These are phyloP conservation scores for Dryas octopetala DNA, from an alignment of 306 rosid species.

Conservation along the genomic window DNA sequence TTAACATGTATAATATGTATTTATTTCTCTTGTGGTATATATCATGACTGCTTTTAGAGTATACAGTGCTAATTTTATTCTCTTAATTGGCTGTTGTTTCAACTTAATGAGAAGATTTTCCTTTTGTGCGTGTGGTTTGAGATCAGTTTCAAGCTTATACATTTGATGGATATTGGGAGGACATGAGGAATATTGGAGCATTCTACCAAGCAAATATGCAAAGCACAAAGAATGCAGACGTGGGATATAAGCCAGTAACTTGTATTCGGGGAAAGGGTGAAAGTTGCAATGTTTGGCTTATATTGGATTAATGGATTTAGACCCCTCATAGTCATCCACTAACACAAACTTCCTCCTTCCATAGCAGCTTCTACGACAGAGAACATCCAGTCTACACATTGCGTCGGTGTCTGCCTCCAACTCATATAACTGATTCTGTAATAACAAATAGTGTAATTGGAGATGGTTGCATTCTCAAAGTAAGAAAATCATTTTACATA, in stretches of 20 bases:
- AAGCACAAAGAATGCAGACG: conserved; percentile 25
- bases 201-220: conserved; percentile 46
- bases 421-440: conserved; percentile 24
- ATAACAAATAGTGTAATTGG: conserved; percentile 42
- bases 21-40: neutral
- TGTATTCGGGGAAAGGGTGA: conserved; percentile 10
- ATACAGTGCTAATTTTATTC: no score
- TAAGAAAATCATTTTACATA: conserved; percentile 20
- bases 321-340: conserved; percentile 1
- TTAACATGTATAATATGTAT: neutral
- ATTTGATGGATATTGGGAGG: conserved; percentile 45
- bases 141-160: conserved; percentile 31
- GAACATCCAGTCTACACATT: conserved; percentile 34
- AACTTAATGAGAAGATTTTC: no score
- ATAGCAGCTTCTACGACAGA: conserved; percentile 32
- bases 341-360: conserved; percentile 17
- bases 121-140: neutral
- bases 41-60: no score
- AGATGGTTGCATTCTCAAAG: conserved; percentile 46
- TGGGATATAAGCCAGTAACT: conserved; percentile 30
- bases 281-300: neutral
- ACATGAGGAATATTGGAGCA: conserved; percentile 41
- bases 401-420: conserved; percentile 42
- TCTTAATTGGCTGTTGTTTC: no score
- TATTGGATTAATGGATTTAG: neutral